Conservation (phyloP, 768 basidiomycete genomes). For the Lactarius quietus region DNA sequence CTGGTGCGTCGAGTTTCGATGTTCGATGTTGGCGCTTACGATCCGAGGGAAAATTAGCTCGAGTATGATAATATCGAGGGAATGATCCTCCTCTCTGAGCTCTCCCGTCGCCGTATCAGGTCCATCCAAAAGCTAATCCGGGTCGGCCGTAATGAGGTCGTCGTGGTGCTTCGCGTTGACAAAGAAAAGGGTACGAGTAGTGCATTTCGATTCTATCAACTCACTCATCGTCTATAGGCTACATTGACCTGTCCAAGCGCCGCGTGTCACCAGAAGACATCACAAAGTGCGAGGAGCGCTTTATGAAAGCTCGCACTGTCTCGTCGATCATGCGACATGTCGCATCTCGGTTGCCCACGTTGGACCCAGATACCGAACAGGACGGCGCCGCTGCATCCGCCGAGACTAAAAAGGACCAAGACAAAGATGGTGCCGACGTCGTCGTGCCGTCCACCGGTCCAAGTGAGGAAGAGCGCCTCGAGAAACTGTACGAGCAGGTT, state of each 20-base stretch:
- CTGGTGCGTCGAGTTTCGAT: slow-evolving; percentile 54
- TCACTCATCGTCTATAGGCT: slow-evolving; percentile 53
- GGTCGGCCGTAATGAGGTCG: slow-evolving; percentile 96
- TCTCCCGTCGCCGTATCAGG: slow-evolving; percentile 92
- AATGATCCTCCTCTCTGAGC: slow-evolving; percentile 98
- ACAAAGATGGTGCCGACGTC: slow-evolving; percentile 39
- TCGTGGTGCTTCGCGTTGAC: slow-evolving; percentile 96
- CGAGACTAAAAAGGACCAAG: slow-evolving; percentile 42
- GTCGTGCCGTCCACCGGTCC: slow-evolving; percentile 37
- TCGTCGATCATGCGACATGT: slow-evolving; percentile 91
- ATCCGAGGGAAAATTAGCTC: slow-evolving; percentile 51
- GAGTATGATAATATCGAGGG: slow-evolving; percentile 99
- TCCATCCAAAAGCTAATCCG: slow-evolving; percentile 98
- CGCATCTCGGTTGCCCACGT: slow-evolving; percentile 70
- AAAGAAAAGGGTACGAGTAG: slow-evolving; percentile 83
- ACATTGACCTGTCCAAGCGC: slow-evolving; percentile 98
- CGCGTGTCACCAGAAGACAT: slow-evolving; percentile 98
- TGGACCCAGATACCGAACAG: slow-evolving; percentile 32
- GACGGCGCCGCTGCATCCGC: slow-evolving; percentile 27
- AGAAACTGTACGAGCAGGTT: slow-evolving; percentile 84
- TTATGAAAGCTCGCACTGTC: slow-evolving; percentile 96
- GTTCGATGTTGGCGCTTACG: slow-evolving; percentile 7
- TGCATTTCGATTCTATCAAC: not conserved
- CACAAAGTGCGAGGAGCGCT: slow-evolving; percentile 97
- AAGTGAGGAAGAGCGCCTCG: slow-evolving; percentile 77